Evolutionary conservation across 2,329 filamentous ascomycete genomes (phyloP).

Genomic region (Phaeosphaeria sp.): DNA sequence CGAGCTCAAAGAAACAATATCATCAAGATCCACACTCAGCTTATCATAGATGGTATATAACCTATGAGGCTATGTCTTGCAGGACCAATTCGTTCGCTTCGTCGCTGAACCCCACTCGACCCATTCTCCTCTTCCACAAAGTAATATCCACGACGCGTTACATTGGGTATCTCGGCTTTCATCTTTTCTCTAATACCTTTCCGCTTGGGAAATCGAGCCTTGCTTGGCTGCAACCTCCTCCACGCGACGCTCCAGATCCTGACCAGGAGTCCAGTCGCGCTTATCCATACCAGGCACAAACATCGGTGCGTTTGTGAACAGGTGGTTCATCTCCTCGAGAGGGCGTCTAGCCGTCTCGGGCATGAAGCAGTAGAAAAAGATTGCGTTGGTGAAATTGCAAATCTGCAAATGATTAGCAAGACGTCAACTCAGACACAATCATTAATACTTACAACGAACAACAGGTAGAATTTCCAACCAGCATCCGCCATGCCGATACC

Average conservation of each 20-base stretch:
- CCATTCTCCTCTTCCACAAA: background rate
- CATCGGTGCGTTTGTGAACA: conserved; percentile 70
- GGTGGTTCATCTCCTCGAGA: conserved; percentile 72
- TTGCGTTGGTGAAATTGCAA: conserved; percentile 72
- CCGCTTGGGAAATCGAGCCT: conserved; percentile 27
- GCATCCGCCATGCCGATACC: conserved; percentile 64
- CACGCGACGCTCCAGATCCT: conserved; percentile 66
- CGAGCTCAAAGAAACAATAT: too few species aligned
- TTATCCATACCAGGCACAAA: conserved; percentile 67
- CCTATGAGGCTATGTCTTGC: too few species aligned
- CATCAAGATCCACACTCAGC: background rate
- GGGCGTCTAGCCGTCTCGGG: conserved; percentile 71
- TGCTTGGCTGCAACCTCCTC: conserved; percentile 64
- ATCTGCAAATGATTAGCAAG: conserved; percentile 45
- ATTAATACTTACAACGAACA: conserved; percentile 60
- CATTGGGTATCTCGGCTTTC: background rate
- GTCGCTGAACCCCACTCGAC: background rate
- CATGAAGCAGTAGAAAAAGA: conserved; percentile 72
- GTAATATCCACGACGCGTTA: background rate
- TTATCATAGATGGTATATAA: background rate
- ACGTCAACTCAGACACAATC: background rate
- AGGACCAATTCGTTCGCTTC: too few species aligned
- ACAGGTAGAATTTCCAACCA: conserved; percentile 64
- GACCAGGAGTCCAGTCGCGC: conserved; percentile 56
- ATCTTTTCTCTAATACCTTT: conserved; percentile 11